Conservation (phyloP, 176 grass and related monocot species). For the Puccinellia tenuiflora region DNA sequence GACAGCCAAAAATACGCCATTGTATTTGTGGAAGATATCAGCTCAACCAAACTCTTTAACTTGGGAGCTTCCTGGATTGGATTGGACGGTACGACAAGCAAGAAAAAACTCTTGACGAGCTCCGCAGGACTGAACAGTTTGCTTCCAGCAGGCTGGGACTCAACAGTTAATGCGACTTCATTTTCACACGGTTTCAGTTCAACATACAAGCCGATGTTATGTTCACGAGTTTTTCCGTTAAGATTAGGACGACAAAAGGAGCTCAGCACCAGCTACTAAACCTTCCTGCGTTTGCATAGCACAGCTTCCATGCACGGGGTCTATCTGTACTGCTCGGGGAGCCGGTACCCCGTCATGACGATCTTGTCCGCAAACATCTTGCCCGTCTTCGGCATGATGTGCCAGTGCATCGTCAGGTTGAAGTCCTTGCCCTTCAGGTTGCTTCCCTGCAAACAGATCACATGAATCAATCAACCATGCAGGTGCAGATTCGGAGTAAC, state of each 20-base stretch:
- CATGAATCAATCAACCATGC: background rate
- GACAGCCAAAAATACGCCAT: too few species aligned
- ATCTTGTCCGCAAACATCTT: constrained; percentile 99
- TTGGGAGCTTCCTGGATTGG: too few species aligned
- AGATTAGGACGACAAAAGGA: constrained; percentile 16
- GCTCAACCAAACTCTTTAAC: too few species aligned
- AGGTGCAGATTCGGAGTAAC: background rate
- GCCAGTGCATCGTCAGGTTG: constrained; percentile 98
- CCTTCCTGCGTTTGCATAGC: background rate
- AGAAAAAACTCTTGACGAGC: too few species aligned
- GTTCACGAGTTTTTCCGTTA: too few species aligned
- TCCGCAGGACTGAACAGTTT: too few species aligned
- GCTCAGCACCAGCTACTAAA: background rate
- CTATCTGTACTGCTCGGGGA: constrained; percentile 91
- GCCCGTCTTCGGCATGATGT: constrained; percentile 95
- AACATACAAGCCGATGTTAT: too few species aligned
- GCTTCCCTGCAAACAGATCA: constrained; percentile 51
- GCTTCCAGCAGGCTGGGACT: too few species aligned
- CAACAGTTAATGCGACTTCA: background rate
- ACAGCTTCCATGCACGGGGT: background rate
- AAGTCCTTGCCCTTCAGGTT: constrained; percentile 88
- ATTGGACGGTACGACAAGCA: too few species aligned
- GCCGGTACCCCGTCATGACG: constrained; percentile 76
- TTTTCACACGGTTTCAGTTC: constrained; percentile 1
- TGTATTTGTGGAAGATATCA: too few species aligned